A percentile compares a stretch with the other conserved stretches of the same genome.
Conservation (phyloP, 148 eudicot species). For the Nyssa sinensis region DNA sequence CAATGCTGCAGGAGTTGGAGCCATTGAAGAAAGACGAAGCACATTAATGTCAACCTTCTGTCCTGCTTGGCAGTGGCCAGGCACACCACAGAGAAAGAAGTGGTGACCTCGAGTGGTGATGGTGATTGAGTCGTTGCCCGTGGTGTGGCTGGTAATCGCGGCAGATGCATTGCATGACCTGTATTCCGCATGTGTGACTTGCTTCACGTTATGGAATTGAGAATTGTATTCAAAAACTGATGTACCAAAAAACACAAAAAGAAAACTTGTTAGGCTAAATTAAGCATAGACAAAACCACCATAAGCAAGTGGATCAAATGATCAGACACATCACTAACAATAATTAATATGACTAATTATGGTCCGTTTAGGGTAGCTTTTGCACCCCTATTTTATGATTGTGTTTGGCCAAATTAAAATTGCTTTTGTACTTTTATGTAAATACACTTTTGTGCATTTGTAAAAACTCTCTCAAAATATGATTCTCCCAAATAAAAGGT, state of each 20-base stretch:
- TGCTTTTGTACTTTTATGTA: too few species aligned
- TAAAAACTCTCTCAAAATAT: too few species aligned
- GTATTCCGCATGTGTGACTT: conserved; percentile 62
- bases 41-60: conserved; percentile 78
- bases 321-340: too few species aligned
- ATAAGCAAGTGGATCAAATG: too few species aligned
- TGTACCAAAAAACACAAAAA: neutral
- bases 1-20: conserved; percentile 40
- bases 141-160: conserved; percentile 62
- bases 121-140: conserved; percentile 74
- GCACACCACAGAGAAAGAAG: conserved; percentile 75
- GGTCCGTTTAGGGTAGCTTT: too few species aligned
- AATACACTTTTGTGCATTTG: too few species aligned
- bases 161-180: conserved; percentile 57
- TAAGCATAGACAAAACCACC: too few species aligned
- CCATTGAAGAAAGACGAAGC: conserved; percentile 22
- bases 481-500: too few species aligned
- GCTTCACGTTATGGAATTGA: conserved; percentile 83
- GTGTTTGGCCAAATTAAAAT: too few species aligned
- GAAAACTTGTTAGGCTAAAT: too few species aligned
- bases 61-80: conserved; percentile 79
- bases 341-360: too few species aligned
- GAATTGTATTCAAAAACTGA: conserved; percentile 70
- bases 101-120: conserved; percentile 59
- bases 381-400: too few species aligned